Evolutionary conservation across 2,329 filamentous ascomycete genomes (phyloP).

Genomic region (Setomelanomma holmii): DNA sequence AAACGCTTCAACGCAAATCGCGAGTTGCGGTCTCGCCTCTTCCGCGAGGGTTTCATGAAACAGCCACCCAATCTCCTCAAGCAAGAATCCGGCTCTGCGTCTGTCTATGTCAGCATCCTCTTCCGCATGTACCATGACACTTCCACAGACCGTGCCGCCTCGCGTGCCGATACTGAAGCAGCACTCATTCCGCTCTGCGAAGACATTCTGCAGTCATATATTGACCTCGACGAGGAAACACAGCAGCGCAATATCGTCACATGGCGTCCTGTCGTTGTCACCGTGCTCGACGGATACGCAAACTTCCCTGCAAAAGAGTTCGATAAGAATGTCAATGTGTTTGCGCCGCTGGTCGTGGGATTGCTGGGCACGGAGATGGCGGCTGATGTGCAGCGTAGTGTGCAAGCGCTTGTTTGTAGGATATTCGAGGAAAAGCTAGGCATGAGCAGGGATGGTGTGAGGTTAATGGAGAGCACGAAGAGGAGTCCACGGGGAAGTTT

Average conservation of each 20-base stretch:
- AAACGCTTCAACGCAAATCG: conserved; percentile 98
- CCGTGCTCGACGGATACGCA: conserved; percentile 91
- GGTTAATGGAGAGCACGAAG: conserved; percentile 29
- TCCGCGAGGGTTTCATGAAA: conserved; percentile 99
- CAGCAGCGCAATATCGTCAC: conserved; percentile 97
- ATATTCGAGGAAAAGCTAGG: conserved; percentile 70
- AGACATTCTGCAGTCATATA: conserved; percentile 89
- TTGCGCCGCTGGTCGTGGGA: conserved; percentile 87
- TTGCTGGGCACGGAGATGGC: conserved; percentile 83
- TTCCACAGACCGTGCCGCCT: conserved; percentile 79
- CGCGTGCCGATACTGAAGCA: conserved; percentile 82
- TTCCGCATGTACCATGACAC: conserved; percentile 97
- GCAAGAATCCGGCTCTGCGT: conserved; percentile 90
- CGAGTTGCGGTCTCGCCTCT: conserved; percentile 90
- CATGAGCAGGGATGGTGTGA: conserved; percentile 27
- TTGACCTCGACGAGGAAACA: conserved; percentile 88
- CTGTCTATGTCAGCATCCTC: conserved; percentile 93
- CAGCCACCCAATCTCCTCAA: conserved; percentile 97
- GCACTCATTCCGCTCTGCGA: conserved; percentile 93
- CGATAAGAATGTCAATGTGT: conserved; percentile 76
- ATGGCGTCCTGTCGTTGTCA: conserved; percentile 96
- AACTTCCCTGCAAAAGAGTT: conserved; percentile 84
- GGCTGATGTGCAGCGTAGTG: conserved; percentile 75
- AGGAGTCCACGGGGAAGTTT: conserved; percentile 34
- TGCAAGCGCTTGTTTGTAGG: conserved; percentile 78